phyloP scores from a whole-genome alignment of 352 stramenopile species.

The Pythium guiyangense region DNA sequence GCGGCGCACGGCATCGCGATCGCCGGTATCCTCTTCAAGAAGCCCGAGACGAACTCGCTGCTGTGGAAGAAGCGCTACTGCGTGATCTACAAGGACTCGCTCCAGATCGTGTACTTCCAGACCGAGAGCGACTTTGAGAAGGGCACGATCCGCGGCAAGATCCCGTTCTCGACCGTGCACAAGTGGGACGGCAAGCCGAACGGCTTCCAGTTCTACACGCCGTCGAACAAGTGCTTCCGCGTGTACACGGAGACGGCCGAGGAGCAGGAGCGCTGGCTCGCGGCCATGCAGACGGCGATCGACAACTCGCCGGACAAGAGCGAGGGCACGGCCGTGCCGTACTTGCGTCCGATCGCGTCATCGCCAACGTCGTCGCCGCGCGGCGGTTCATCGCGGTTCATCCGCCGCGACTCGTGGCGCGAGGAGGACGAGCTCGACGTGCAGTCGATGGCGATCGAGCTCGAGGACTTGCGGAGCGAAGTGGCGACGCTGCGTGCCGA shows the following conservation, averaged over 20 bases:
- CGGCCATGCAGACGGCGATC: conserved; percentile 62
- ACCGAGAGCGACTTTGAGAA: conserved; percentile 68
- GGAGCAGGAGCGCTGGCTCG: conserved; percentile 65
- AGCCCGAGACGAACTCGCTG: conserved; percentile 77
- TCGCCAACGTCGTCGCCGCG: conserved; percentile 60
- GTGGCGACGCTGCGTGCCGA: conserved; percentile 68
- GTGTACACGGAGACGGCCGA: conserved; percentile 77
- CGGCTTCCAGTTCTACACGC: conserved; percentile 86
- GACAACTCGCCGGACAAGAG: conserved; percentile 65
- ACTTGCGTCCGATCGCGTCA: conserved; percentile 62
- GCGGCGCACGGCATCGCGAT: conserved; percentile 43
- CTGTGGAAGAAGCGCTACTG: conserved; percentile 88
- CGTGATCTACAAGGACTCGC: conserved; percentile 60
- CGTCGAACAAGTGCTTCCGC: conserved; percentile 78
- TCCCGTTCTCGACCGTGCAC: conserved; percentile 77
- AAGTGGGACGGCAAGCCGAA: conserved; percentile 84
- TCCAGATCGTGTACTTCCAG: conserved; percentile 83
- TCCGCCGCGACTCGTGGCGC: conserved; percentile 70
- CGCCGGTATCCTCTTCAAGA: conserved; percentile 76
- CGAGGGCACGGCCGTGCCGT: conserved; percentile 55
- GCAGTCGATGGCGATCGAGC: conserved; percentile 52
- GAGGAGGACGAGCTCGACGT: conserved; percentile 69
- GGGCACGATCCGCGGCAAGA: conserved; percentile 73
- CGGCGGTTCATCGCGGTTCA: conserved; percentile 25
- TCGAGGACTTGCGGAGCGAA: conserved; percentile 73